phyloP scores from a whole-genome alignment of 768 basidiomycete species.

The Suillus bovinus region DNA sequence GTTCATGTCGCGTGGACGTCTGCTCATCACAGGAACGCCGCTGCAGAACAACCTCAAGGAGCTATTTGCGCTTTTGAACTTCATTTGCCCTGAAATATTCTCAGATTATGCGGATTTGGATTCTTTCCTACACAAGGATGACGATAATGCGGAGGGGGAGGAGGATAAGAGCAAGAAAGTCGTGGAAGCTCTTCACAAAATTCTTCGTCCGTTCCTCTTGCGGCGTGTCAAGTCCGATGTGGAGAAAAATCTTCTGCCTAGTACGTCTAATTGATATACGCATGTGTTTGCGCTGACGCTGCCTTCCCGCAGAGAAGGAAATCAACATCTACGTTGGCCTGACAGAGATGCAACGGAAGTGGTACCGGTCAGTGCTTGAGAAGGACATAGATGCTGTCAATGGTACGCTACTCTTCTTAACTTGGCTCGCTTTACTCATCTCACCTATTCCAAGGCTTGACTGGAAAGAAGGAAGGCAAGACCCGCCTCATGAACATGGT shows the following conservation, averaged over 20 bases:
- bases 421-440: not conserved
- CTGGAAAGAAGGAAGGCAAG: slow-evolving; percentile 98
- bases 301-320: slow-evolving; percentile 74
- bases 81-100: slow-evolving; percentile 96
- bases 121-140: slow-evolving; percentile 90
- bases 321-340: slow-evolving; percentile 98
- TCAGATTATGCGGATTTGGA: slow-evolving; percentile 91
- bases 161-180: slow-evolving; percentile 89
- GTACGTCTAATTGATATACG: slow-evolving; percentile 32
- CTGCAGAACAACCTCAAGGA: slow-evolving; percentile 97
- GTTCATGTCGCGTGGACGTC: slow-evolving; percentile 83
- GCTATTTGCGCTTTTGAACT: slow-evolving; percentile 88
- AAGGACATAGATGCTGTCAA: slow-evolving; percentile 99
- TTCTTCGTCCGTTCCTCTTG: slow-evolving; percentile 91
- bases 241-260: slow-evolving; percentile 93
- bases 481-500: slow-evolving; percentile 98
- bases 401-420: slow-evolving; percentile 47
- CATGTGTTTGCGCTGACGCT: slow-evolving; percentile 1
- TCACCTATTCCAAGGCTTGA: slow-evolving; percentile 55
- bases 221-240: slow-evolving; percentile 95
- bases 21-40: slow-evolving; percentile 96
- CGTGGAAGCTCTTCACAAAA: slow-evolving; percentile 96
- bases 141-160: slow-evolving; percentile 61
- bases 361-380: slow-evolving; percentile 95
- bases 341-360: slow-evolving; percentile 96